Evolutionary conservation across 441 rosid genomes (phyloP), one percentile per base, ranked within the genome.

Genomic region (Aleurites moluccanus): DNA sequence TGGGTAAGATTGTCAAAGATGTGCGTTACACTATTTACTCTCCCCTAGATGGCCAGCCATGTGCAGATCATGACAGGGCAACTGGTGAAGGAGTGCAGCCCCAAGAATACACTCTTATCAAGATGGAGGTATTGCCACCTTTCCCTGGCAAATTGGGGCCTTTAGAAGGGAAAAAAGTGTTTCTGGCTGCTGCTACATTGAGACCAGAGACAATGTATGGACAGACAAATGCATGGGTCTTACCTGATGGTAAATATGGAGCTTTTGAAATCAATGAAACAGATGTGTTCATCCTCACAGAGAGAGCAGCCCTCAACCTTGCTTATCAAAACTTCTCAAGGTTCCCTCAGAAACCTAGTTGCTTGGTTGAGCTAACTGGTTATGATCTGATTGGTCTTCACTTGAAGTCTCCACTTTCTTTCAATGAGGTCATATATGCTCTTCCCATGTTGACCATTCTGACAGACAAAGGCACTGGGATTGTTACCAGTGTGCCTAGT

Each of bases 181-280:
- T 85, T 81, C 78, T 95, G 81, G 98, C 85, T 74, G 97, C 98
- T 70, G 98, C 93, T 65, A 93, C 99, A 11, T 61, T 93, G 89
- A 92, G 98, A 80, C 99, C 99, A 1, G 97, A 95, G 88, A 95
- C 98, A 38, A 89, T 95, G 98, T 95, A 90, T 28, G 99, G 98
- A 64, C 98, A 91, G 77, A 95, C 99, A 55, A 95, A 95, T 73
- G 97, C 96, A 28, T 95, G 99, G 99, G 97, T 92, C n/a, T 79
- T 92, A 70, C 97, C 97, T 49, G 93, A 95, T 81, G 99, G 98
- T 62, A 85, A 89, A 74, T 95, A 95, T 76, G 99, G 98, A 78
- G 99, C 99, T 67, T 95, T 84, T 79, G 99, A 92, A 64, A 87
- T 95, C 69, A 92, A 79, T 70, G 98, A 92, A 67, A 90, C 89